Percentiles rank a stretch among this genome's conserved stretches.
Conservation (phyloP, 2,329 filamentous ascomycete species). For the Sporothrix protearum region DNA sequence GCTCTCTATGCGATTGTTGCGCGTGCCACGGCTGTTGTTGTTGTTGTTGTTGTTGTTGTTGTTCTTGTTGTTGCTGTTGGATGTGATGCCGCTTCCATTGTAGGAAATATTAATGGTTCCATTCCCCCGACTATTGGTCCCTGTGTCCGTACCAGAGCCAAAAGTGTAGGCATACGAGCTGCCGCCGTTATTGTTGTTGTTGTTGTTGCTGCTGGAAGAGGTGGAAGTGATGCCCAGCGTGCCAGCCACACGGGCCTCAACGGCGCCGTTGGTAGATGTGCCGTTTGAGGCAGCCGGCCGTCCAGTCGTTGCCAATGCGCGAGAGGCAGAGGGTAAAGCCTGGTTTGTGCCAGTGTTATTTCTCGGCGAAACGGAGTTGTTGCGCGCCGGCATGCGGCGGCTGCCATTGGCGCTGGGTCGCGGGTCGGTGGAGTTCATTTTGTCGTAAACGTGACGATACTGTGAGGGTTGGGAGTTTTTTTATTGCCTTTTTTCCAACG, state of each 20-base stretch:
- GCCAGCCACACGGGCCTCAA: slow-evolving; percentile 18
- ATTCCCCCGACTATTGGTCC: neutral
- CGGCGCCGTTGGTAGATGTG: neutral
- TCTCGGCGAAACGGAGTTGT: slow-evolving; percentile 1
- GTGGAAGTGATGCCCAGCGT: neutral
- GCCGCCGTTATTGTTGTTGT: slow-evolving; percentile 16
- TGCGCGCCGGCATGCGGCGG: slow-evolving; percentile 21
- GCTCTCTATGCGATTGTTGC: slow-evolving; percentile 17
- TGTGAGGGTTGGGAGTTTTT: neutral
- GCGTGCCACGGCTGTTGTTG: slow-evolving; percentile 2
- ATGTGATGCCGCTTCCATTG: neutral
- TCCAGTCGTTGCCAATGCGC: neutral
- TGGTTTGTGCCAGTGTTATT: neutral
- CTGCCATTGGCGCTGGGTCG: slow-evolving; percentile 20
- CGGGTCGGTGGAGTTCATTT: slow-evolving; percentile 26
- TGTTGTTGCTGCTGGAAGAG: slow-evolving; percentile 7
- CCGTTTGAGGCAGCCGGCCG: neutral
- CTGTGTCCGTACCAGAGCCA: neutral
- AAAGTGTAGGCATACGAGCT: slow-evolving; percentile 22
- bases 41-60: no score
- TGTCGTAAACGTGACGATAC: no score
- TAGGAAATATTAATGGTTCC: neutral
- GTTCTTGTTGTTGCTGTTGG: neutral
- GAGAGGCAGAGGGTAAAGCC: neutral
- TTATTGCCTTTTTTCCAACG: neutral